phyloP scores from a whole-genome alignment of 352 stramenopile genomes.

The Pythium rhizo-oryzae region DNA sequence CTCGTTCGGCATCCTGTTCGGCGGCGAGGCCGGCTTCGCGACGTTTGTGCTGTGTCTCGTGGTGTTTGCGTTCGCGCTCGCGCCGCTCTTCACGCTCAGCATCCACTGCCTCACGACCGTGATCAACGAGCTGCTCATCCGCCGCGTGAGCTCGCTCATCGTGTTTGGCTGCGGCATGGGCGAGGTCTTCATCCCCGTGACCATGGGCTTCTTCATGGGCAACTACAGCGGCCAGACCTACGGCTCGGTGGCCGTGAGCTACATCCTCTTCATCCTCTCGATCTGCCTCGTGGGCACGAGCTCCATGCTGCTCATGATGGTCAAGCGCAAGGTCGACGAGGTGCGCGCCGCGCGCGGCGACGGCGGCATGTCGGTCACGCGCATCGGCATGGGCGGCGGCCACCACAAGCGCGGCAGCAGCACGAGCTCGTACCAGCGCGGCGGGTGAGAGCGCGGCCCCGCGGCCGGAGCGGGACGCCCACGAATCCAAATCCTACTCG shows the following conservation, averaged over 20 bases:
- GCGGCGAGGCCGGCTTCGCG: slow-evolving; percentile 50
- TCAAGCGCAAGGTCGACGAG: slow-evolving; percentile 61
- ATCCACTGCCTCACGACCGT: slow-evolving; percentile 85
- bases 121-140: slow-evolving; percentile 80
- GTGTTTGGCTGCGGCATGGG: slow-evolving; percentile 85
- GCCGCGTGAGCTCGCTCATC: slow-evolving; percentile 80
- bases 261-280: slow-evolving; percentile 79
- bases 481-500: no score
- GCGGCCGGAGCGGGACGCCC: no score
- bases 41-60: slow-evolving; percentile 60
- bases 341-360: slow-evolving; percentile 16
- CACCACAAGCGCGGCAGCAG: slow-evolving; percentile 1
- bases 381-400: background rate
- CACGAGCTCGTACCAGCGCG: slow-evolving; percentile 7
- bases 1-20: slow-evolving; percentile 73
- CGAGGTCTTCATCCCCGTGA: slow-evolving; percentile 81
- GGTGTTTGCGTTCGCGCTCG: slow-evolving; percentile 64
- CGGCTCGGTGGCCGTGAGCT: slow-evolving; percentile 70
- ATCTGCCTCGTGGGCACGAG: slow-evolving; percentile 71
- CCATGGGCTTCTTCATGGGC: slow-evolving; percentile 90
- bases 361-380: background rate
- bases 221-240: slow-evolving; percentile 77
- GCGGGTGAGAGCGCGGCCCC: no score
- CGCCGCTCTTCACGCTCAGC: slow-evolving; percentile 80
- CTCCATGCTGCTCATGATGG: slow-evolving; percentile 71